A percentile compares a stretch with the other conserved stretches of the same genome.
These are phyloP conservation scores for Suhomyces choctaworum DNA, from an alignment of 1,139 yeast species.

Conservation along the genomic window DNA sequence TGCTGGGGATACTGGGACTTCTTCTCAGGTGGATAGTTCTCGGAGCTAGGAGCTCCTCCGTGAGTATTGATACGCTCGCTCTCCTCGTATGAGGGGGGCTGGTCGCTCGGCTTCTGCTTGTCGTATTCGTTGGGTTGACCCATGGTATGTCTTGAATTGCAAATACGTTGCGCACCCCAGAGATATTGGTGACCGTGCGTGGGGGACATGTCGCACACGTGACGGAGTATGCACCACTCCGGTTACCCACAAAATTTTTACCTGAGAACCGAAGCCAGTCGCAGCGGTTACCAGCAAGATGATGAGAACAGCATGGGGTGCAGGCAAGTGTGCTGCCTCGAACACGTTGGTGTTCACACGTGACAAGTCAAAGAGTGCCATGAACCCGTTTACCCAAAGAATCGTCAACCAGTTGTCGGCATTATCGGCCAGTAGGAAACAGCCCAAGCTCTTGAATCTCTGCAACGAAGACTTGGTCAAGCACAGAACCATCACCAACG, in stretches of 20 bases:
- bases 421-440: conserved; percentile 81
- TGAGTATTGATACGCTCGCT: conserved; percentile 7
- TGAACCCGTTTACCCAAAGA: conserved; percentile 61
- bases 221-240: too few relatives aligned
- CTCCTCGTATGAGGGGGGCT: conserved; percentile 16
- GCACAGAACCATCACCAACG: conserved; percentile 79
- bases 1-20: neutral
- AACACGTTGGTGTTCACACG: conserved; percentile 30
- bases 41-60: neutral
- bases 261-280: too few relatives aligned
- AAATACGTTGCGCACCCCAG: neutral
- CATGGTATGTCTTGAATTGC: conserved; percentile 1
- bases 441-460: conserved; percentile 76
- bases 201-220: too few relatives aligned
- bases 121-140: conserved; percentile 2
- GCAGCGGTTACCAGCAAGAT: too few relatives aligned
- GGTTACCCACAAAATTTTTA: conserved; percentile 6
- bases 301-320: neutral
- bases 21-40: conserved; percentile 2
- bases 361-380: conserved; percentile 38
- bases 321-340: conserved; percentile 4
- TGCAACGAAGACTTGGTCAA: conserved; percentile 81
- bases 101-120: conserved; percentile 3
- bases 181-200: too few relatives aligned
- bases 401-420: conserved; percentile 80